phyloP scores from a whole-genome alignment of 257 asterid genomes.

The Jasminum sambac region DNA sequence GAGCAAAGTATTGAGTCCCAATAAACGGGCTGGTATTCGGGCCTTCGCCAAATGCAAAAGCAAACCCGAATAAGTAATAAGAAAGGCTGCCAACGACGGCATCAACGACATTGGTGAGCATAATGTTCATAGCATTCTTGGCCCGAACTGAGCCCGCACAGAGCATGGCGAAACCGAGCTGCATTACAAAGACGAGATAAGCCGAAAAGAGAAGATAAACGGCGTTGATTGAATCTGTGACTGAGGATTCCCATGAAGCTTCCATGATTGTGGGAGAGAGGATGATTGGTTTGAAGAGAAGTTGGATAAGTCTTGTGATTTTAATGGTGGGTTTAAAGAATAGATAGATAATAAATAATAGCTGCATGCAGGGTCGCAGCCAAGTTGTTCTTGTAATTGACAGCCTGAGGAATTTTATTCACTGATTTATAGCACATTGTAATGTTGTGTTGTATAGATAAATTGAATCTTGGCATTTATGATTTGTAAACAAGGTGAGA shows the following conservation, averaged over 20 bases:
- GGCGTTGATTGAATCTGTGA: constrained; percentile 52
- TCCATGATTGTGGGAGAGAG: constrained; percentile 45
- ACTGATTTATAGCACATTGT: neutral
- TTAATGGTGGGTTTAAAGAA: constrained; percentile 15
- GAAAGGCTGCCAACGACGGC: constrained; percentile 61
- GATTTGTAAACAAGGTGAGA: neutral
- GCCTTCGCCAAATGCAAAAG: constrained; percentile 55
- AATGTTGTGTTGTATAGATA: constrained; percentile 20
- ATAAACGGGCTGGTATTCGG: constrained; percentile 45
- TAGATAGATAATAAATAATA: constrained; percentile 24
- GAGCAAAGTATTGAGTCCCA: constrained; percentile 47
- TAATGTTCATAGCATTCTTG: constrained; percentile 58
- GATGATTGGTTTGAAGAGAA: constrained; percentile 24
- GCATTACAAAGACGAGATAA: constrained; percentile 58
- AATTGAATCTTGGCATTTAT: constrained; percentile 8
- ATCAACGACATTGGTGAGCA: constrained; percentile 61
- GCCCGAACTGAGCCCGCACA: constrained; percentile 74
- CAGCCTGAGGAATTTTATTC: constrained; percentile 28
- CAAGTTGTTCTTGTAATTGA: constrained; percentile 30
- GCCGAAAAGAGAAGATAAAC: constrained; percentile 62
- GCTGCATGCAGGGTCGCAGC: constrained; percentile 16
- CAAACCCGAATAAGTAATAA: constrained; percentile 54
- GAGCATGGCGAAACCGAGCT: constrained; percentile 63
- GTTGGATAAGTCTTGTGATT: constrained; percentile 10
- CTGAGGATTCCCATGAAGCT: constrained; percentile 63